phyloP scores from a whole-genome alignment of 352 stramenopile genomes.

The Globisporangium radiosum region DNA sequence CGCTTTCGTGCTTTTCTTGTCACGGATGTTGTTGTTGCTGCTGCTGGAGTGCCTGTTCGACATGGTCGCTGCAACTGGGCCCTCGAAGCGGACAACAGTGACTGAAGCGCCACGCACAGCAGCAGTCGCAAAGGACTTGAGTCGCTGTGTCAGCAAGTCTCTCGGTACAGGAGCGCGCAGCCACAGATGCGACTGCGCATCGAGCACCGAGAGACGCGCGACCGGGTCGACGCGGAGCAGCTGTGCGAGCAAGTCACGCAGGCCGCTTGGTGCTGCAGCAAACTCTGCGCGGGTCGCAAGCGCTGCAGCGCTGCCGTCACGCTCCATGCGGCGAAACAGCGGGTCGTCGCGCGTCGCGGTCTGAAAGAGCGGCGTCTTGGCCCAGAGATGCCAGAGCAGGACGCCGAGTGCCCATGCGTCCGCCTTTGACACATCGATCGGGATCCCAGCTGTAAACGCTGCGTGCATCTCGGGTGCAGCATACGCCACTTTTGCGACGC shows the following conservation, averaged over 20 bases:
- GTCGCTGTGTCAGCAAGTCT: no score
- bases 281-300: conserved; percentile 25
- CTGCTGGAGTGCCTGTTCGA: background rate
- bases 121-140: no score
- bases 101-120: no score
- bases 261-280: conserved; percentile 15
- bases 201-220: conserved; percentile 37
- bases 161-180: conserved; percentile 4
- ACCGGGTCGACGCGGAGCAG: conserved; percentile 43
- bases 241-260: conserved; percentile 37
- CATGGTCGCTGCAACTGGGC: background rate
- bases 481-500: conserved; percentile 56
- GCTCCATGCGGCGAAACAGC: conserved; percentile 38
- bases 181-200: conserved; percentile 55
- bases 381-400: conserved; percentile 59
- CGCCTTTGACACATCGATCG: conserved; percentile 45
- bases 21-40: background rate
- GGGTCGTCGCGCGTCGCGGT: conserved; percentile 34
- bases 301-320: conserved; percentile 15
- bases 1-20: conserved; percentile 17
- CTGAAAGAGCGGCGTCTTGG: conserved; percentile 51
- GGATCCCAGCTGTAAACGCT: conserved; percentile 1
- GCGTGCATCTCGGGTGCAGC: conserved; percentile 56
- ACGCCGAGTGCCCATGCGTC: conserved; percentile 73
- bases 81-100: background rate